phyloP scores from a whole-genome alignment of 805 yeast genomes.

The Candida qinlingensis region DNA sequence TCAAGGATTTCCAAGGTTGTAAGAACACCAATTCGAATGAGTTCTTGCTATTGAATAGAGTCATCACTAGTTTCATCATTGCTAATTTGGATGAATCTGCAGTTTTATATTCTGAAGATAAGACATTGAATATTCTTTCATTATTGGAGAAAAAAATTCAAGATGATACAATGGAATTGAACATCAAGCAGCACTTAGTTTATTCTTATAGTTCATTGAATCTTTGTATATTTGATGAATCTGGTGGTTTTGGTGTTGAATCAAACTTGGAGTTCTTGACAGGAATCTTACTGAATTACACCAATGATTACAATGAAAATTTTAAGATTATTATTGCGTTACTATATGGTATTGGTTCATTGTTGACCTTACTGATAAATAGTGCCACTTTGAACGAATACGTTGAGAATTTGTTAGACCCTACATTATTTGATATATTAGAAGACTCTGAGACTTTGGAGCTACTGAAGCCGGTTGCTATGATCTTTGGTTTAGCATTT shows the following conservation, averaged over 20 bases:
- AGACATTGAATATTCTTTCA: slow-evolving; percentile 12
- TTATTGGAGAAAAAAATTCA: slow-evolving; percentile 17
- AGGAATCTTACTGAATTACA: slow-evolving; percentile 13
- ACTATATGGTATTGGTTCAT: slow-evolving; percentile 21
- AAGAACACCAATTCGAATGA: slow-evolving; percentile 15
- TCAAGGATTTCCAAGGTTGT: slow-evolving; percentile 14
- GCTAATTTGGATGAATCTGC: slow-evolving; percentile 22
- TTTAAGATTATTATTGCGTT: slow-evolving; percentile 15
- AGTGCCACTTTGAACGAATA: slow-evolving; percentile 15
- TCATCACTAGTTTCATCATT: slow-evolving; percentile 19
- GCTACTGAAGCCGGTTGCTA: slow-evolving; percentile 21
- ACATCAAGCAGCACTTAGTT: slow-evolving; percentile 16
- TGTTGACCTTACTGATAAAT: slow-evolving; percentile 17
- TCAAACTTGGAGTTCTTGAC: slow-evolving; percentile 13
- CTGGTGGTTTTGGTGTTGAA: slow-evolving; percentile 26
- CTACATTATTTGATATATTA: slow-evolving; percentile 16
- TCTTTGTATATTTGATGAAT: slow-evolving; percentile 20
- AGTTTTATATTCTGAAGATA: slow-evolving; percentile 13
- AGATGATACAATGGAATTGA: slow-evolving; percentile 11
- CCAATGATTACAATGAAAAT: slow-evolving; percentile 7
- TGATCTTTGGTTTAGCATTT: slow-evolving; percentile 23
- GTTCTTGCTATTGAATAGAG: slow-evolving; percentile 11
- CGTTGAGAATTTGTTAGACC: slow-evolving; percentile 18
- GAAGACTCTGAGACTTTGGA: slow-evolving; percentile 16
- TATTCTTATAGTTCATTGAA: slow-evolving; percentile 21